Percentiles rank a stretch among this genome's conserved stretches.
These are phyloP conservation scores for Suillus clintonianus DNA, from an alignment of 768 basidiomycete species.

Conservation along the genomic window DNA sequence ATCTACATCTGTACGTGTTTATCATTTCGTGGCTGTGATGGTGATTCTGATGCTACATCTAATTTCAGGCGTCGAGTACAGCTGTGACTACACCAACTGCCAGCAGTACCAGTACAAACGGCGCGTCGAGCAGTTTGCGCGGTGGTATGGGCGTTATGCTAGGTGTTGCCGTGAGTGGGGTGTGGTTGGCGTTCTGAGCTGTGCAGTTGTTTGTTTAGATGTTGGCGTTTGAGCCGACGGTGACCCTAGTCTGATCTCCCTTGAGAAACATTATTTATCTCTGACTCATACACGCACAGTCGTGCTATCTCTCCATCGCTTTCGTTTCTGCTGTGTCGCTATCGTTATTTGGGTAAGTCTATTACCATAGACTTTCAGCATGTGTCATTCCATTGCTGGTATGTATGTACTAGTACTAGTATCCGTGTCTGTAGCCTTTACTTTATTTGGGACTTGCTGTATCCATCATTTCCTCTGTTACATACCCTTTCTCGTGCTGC, in stretches of 20 bases:
- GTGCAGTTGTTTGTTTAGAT: background rate
- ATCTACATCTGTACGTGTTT: background rate
- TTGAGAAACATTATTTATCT: background rate
- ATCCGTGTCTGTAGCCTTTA: background rate
- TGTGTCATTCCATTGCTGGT: background rate
- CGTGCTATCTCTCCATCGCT: background rate
- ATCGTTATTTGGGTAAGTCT: background rate
- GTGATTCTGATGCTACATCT: background rate
- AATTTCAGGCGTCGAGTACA: background rate
- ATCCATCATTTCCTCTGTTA: background rate
- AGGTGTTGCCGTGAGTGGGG: background rate
- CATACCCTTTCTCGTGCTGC: background rate
- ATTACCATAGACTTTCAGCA: background rate
- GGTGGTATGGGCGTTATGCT: conserved; percentile 8
- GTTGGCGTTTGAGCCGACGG: background rate
- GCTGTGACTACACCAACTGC: background rate
- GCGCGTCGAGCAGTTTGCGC: conserved; percentile 12
- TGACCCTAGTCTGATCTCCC: background rate
- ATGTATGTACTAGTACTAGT: background rate
- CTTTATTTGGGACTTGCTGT: background rate
- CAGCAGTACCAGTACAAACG: conserved; percentile 8
- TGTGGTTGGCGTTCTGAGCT: background rate
- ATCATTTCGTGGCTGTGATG: too few species aligned
- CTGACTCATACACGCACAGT: background rate
- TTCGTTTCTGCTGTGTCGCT: background rate